Conservation (phyloP, 306 rosid genomes). For the Adenanthera pavonina region DNA sequence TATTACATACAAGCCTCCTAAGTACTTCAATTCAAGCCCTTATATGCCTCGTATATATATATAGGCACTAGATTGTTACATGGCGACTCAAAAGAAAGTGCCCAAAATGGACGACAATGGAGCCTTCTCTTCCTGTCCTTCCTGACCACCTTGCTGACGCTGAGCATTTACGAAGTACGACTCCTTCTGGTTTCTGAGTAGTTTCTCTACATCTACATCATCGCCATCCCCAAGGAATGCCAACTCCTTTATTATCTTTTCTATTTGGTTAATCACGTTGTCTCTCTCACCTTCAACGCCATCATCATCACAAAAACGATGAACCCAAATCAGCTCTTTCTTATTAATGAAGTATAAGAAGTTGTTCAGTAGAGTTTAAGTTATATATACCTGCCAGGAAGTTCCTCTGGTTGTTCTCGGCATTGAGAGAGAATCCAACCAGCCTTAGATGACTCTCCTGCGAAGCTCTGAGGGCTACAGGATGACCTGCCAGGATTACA, state of each 20-base stretch:
- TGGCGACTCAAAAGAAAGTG: background rate
- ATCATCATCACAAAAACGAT: background rate
- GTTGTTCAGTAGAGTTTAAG: too few relatives aligned
- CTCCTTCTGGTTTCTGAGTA: slow-evolving; percentile 37
- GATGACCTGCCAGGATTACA: slow-evolving; percentile 47
- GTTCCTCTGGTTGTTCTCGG: slow-evolving; percentile 46
- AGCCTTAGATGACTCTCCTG: slow-evolving; percentile 6
- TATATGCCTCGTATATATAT: background rate
- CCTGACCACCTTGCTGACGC: background rate
- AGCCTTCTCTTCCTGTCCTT: background rate
- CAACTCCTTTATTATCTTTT: slow-evolving; percentile 32
- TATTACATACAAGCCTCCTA: background rate
- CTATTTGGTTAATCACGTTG: slow-evolving; percentile 48
- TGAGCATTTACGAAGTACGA: slow-evolving; percentile 47
- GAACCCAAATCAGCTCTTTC: background rate
- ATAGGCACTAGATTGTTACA: background rate
- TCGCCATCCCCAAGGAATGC: slow-evolving; percentile 38
- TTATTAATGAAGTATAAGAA: too few relatives aligned
- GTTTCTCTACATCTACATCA: slow-evolving; percentile 41
- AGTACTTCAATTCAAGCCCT: background rate
- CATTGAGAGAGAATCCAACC: slow-evolving; percentile 46
- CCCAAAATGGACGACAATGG: slow-evolving; percentile 38
- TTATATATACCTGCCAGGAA: slow-evolving; percentile 51
- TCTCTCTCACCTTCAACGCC: slow-evolving; percentile 42
- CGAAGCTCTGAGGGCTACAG: slow-evolving; percentile 40